These are phyloP conservation scores for Yamagishiella unicocca DNA, from an alignment of 139 green algal genomes.

Conservation along the genomic window DNA sequence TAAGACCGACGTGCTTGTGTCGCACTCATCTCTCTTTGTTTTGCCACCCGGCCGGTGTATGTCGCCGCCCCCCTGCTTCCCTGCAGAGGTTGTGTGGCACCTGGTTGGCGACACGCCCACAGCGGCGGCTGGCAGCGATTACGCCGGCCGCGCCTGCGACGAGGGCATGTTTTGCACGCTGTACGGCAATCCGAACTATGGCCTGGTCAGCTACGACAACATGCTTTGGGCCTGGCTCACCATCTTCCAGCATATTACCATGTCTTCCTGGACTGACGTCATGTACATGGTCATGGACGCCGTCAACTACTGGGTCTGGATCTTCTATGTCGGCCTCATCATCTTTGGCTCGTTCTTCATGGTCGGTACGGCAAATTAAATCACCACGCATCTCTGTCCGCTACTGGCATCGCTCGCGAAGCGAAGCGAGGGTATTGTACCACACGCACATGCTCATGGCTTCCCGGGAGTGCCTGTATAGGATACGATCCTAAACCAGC, in stretches of 20 bases:
- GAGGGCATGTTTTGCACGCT: constrained; percentile 60
- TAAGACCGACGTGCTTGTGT: too few species aligned
- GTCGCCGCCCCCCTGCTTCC: not conserved
- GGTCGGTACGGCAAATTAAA: too few species aligned
- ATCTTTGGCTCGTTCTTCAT: constrained; percentile 82
- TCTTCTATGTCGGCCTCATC: constrained; percentile 40
- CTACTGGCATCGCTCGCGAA: too few species aligned
- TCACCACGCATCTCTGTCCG: too few species aligned
- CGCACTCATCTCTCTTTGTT: too few species aligned
- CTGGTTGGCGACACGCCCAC: not conserved
- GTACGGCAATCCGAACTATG: constrained; percentile 69
- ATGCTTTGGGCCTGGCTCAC: constrained; percentile 77
- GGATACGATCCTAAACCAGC: too few species aligned
- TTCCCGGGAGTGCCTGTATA: too few species aligned
- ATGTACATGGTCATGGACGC: constrained; percentile 47
- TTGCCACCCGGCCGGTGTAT: too few species aligned
- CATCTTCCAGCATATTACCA: constrained; percentile 63
- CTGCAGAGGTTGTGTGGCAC: constrained; percentile 7
- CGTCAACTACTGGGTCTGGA: constrained; percentile 7
- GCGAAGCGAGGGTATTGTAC: too few species aligned
- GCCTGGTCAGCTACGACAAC: constrained; percentile 81
- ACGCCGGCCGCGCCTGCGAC: constrained; percentile 16
- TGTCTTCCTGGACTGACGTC: constrained; percentile 34
- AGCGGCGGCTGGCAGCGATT: constrained; percentile 17
- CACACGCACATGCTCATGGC: too few species aligned